A percentile compares a stretch with the other conserved stretches of the same genome.
Evolutionary conservation across 2,329 filamentous ascomycete genomes (phyloP).

Genomic region (Akanthomyces muscarius): DNA sequence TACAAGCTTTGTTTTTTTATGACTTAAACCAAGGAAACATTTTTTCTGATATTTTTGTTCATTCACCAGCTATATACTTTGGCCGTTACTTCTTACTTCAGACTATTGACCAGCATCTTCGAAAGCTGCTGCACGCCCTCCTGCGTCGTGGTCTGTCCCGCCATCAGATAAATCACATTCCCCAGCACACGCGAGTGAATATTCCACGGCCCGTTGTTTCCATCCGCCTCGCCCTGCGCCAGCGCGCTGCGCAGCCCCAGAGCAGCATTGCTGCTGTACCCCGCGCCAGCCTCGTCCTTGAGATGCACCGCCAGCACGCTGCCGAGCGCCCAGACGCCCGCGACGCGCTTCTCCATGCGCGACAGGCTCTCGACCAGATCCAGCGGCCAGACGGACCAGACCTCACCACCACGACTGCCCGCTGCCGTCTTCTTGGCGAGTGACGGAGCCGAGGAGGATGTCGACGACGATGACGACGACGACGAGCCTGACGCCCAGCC

Average conservation of each 20-base stretch:
- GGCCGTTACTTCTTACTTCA: neutral
- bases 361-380: constrained; percentile 58
- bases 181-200: constrained; percentile 53
- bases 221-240: constrained; percentile 24
- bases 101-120: neutral
- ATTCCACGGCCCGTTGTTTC: constrained; percentile 38
- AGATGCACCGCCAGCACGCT: constrained; percentile 66
- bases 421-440: neutral
- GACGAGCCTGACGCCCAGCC: constrained; percentile 33
- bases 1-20: too few species aligned
- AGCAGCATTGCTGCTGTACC: constrained; percentile 47
- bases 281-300: constrained; percentile 36
- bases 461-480: too few species aligned
- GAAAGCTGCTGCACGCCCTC: constrained; percentile 28
- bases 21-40: too few species aligned
- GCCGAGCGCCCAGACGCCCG: constrained; percentile 68
- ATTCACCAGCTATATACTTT: too few species aligned
- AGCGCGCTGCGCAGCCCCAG: constrained; percentile 39
- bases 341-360: constrained; percentile 45
- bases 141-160: constrained; percentile 42
- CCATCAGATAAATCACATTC: constrained; percentile 57
- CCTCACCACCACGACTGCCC: constrained; percentile 11
- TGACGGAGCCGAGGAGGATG: neutral
- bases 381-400: constrained; percentile 70
- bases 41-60: neutral